Conservation (phyloP, 345 rosid species). For the Moringa oleifera region DNA sequence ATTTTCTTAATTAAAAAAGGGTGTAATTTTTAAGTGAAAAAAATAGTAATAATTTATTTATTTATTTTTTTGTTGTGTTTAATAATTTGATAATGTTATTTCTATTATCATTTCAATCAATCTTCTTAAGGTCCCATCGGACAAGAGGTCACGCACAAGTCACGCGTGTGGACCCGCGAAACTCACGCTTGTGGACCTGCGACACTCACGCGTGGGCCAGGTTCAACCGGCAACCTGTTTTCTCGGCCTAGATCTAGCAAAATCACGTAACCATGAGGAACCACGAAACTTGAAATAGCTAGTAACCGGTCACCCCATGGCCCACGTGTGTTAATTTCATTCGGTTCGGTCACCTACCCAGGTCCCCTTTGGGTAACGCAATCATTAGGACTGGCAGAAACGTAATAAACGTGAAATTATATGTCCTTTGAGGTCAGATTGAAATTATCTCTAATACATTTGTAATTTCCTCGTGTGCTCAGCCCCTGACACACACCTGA, state of each 20-base stretch:
- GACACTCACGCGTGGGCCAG: constrained; percentile 34
- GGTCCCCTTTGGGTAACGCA: neutral
- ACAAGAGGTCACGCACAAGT: constrained; percentile 15
- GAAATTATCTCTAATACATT: too few species aligned
- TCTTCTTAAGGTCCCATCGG: too few species aligned
- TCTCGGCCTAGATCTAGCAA: constrained; percentile 2
- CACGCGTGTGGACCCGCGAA: constrained; percentile 32
- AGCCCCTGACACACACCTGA: too few species aligned
- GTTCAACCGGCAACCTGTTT: constrained; percentile 23
- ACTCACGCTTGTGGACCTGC: constrained; percentile 28
- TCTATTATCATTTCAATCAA: neutral
- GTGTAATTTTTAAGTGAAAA: too few species aligned
- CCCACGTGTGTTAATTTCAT: constrained; percentile 27
- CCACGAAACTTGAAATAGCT: constrained; percentile 16
- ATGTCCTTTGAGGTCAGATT: too few species aligned
- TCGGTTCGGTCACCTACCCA: neutral
- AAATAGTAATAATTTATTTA: too few species aligned
- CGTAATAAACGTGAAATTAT: too few species aligned
- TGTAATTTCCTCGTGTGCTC: too few species aligned
- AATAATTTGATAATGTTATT: too few species aligned
- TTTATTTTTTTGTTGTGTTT: too few species aligned
- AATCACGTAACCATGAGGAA: constrained; percentile 13
- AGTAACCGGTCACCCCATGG: constrained; percentile 18
- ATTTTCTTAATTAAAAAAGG: too few species aligned
- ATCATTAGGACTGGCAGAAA: constrained; percentile 9